phyloP scores from a whole-genome alignment of 257 asterid genomes.

The Solanum sejunctum region DNA sequence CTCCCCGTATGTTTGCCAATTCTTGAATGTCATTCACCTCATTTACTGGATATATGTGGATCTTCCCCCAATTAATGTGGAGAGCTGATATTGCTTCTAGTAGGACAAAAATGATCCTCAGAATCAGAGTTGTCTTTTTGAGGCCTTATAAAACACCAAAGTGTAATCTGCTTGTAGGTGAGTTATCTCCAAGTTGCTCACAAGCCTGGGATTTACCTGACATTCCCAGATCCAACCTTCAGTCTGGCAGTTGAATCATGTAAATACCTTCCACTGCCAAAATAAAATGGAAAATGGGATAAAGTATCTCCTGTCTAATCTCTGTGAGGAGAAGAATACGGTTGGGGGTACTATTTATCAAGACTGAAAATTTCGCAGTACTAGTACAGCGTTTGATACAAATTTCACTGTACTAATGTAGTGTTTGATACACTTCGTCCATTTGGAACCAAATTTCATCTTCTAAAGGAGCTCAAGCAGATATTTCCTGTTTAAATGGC shows the following conservation, averaged over 20 bases:
- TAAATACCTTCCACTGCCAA: background rate
- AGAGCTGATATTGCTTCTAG: background rate
- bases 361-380: background rate
- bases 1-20: background rate
- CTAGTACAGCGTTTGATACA: background rate
- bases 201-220: no score
- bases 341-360: background rate
- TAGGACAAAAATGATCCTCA: background rate
- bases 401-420: background rate
- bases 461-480: background rate
- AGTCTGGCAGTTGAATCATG: no score
- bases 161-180: no score
- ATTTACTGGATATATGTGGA: background rate
- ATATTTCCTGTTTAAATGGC: background rate
- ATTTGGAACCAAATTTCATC: background rate
- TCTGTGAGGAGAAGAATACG: background rate
- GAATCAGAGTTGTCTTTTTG: background rate
- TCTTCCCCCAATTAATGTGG: background rate
- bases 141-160: no score
- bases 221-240: no score
- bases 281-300: background rate
- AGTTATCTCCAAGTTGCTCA: no score
- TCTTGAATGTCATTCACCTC: background rate
- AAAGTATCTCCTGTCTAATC: background rate
- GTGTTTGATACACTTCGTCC: background rate